Conservation (phyloP, 106 monocot genomes). For the Acanthochlamys bracteata region DNA sequence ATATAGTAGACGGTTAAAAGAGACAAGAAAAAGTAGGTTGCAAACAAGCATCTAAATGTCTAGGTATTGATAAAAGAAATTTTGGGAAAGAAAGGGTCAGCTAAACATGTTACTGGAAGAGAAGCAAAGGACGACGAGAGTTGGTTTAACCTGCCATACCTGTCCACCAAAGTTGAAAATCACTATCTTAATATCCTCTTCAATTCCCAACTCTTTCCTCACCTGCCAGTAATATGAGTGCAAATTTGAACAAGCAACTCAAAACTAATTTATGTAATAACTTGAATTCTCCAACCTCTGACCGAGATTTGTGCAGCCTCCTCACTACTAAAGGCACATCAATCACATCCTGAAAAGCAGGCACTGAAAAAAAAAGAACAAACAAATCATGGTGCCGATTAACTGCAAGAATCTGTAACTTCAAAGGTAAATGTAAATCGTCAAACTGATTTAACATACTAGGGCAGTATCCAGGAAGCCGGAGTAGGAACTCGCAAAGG, state of each 20-base stretch:
- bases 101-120: no score
- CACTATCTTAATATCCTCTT: conserved; percentile 65
- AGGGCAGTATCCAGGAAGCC: conserved; percentile 97
- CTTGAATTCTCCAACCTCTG: conserved; percentile 78
- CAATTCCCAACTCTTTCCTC: conserved; percentile 75
- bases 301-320: conserved; percentile 70
- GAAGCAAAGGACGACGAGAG: no score
- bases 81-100: no score
- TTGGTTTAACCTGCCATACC: conserved; percentile 27
- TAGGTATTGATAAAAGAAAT: no score
- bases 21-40: no score
- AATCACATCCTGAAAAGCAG: conserved; percentile 90
- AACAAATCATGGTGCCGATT: background rate
- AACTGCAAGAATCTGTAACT: no score
- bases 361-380: conserved; percentile 76
- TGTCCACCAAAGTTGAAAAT: conserved; percentile 99
- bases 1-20: no score
- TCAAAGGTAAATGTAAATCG: no score
- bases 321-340: conserved; percentile 96
- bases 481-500: conserved; percentile 83
- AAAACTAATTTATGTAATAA: no score
- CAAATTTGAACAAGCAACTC: background rate
- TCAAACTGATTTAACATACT: conserved; percentile 46
- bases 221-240: conserved; percentile 41
- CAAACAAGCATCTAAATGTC: no score